Base-by-base conservation (phyloP, 139 green algal genomes). In the Penium margaritaceum region DNA sequence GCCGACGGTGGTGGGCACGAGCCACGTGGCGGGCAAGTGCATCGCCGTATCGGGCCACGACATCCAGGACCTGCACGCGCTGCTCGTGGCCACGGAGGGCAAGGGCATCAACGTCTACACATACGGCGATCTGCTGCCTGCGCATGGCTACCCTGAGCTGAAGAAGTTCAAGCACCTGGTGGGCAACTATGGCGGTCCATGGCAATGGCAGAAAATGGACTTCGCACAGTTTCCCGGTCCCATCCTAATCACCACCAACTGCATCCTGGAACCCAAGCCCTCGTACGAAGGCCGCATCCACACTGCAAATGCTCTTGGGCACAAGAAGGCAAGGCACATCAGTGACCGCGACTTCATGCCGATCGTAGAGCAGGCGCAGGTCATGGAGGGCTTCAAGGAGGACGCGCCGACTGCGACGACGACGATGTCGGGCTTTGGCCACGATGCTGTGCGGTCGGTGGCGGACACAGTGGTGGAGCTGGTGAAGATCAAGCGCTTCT, bases 41-140 rank as follows among this genome's bases (percentile, higher is more conserved):
- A 87, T 93, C 65, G 75, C 93, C 14, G 73, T 93, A 21, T 87
- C 75, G 0, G 88, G 88, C 15, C 88, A 93, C 71, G 88, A 92
- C 81, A 83, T 93, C 82, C 70, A 87, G 53, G 88, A 91, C 82
- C 79, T 78, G 19, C 30, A 90, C 21, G 62, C 55, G 17, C 74
- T 91, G 79, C 78, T 91, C 21, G 41, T 82, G 70, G 82, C 86
- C 74, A 92, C 85, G 12, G 75, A 85, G 65, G 87, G 85, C 67
- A 91, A 37, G 1, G 83, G 85, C 55, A 85, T 90, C 65, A 87
- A 90, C 61, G 73, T 91, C 24, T 60, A 60, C 51, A 60, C 51
- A 21, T 24, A 60, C 51, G 51, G 51, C 0, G 51, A 60, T n/a
- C 51, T 60, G 51, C 51, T 60, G 15, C 51, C 51, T 60, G 51